These are phyloP conservation scores for Pecoramyces ruminantium DNA, from an alignment of 192 early-diverging fungal genomes.

Conservation along the genomic window DNA sequence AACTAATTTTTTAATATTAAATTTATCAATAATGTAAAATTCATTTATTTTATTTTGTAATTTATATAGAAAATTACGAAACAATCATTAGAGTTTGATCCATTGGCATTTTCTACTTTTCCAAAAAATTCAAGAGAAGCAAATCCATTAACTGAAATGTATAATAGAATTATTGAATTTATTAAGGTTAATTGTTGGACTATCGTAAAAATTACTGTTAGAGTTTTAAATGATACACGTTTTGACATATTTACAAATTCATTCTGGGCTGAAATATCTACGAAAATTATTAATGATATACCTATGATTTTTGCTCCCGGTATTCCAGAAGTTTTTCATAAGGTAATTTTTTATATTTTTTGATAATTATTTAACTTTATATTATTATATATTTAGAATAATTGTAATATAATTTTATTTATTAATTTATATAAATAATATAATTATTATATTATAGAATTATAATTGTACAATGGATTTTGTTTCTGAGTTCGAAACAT, in stretches of 20 bases:
- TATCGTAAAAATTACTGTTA: constrained; percentile 32
- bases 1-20: too few relatives aligned
- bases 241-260: constrained; percentile 45
- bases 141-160: constrained; percentile 31
- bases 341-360: constrained; percentile 13
- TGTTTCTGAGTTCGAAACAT: constrained; percentile 23
- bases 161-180: constrained; percentile 33
- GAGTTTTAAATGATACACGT: constrained; percentile 33
- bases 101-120: neutral
- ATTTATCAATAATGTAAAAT: too few relatives aligned
- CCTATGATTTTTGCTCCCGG: constrained; percentile 38
- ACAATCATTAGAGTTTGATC: neutral
- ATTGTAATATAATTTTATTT: neutral
- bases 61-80: constrained; percentile 1
- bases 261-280: constrained; percentile 32
- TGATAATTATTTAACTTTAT: too few relatives aligned
- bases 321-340: constrained; percentile 50
- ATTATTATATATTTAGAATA: too few relatives aligned
- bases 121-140: neutral
- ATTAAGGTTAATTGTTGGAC: constrained; percentile 20
- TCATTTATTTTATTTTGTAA: too few relatives aligned
- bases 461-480: constrained; percentile 36
- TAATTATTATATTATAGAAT: constrained; percentile 11
- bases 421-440: neutral
- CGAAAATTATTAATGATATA: constrained; percentile 23